Evolutionary conservation across 2,329 filamentous ascomycete species (phyloP), one percentile per base, ranked within the genome.

Genomic region (Drechslerella stenobrocha): DNA sequence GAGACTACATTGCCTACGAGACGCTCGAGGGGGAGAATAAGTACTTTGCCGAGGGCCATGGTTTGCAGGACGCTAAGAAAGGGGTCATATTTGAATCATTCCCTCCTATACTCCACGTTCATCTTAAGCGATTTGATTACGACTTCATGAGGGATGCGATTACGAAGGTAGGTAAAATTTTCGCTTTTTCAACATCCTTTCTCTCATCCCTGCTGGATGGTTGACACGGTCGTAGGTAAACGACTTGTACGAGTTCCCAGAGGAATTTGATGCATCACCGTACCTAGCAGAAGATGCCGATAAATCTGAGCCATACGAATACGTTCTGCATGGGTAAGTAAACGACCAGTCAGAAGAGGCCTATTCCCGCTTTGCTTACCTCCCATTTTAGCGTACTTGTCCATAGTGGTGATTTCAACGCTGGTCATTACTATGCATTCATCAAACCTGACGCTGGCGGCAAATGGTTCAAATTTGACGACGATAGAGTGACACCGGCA

Each of bases 1-100:
- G 86, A 75, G 91, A 97, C 77, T 98, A 98, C 75, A 87, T 98
- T 72, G 87, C 95, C 74, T 92, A 96, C 32, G 93, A 98, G 77
- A 95, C 91, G 30, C 87, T 98, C 77, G 91, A 97, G 72, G 93
- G 93, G 37, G 95, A 98, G 76, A 98, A 98, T 79, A 95, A 97
- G 76, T 98, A 98, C 75, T 93, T 90, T 76, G 93, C 93, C 1
- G 88, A 95, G 73, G 85, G 93, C 47, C 87, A 89, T 78, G 93
- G 93, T 73, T 81, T 97, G 37, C 93, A 98, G 75, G 93, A 98
- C 76, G 93, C 93, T 52, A 91, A 90, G 79, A 98, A 98, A 77
- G 93, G 93, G 52, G 93, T 96, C 71, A 96, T 98, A 70, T 98
- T 98, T 76, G 89, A 90, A 75, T 89, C 86, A 73, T 97, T 97